Conservation (phyloP, 768 basidiomycete species). For the Cyclocybe cylindracea region DNA sequence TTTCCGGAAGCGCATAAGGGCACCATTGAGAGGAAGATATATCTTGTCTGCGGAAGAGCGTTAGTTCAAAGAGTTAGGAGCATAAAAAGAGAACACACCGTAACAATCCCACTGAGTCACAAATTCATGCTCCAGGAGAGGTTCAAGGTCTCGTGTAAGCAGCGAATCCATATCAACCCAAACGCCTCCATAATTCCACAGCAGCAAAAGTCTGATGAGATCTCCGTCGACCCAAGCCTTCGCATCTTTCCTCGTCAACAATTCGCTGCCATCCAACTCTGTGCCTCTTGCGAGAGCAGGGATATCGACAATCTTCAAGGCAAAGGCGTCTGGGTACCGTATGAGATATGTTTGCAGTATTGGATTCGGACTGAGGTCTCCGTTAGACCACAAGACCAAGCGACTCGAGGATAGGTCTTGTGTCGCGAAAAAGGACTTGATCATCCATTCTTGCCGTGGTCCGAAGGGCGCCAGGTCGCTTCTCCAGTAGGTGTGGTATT, state of each 20-base stretch:
- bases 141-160: slow-evolving; percentile 82
- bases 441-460: slow-evolving; percentile 84
- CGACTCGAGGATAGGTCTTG: slow-evolving; percentile 67
- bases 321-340: slow-evolving; percentile 71
- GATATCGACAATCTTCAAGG: slow-evolving; percentile 71
- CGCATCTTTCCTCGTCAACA: slow-evolving; percentile 64
- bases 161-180: slow-evolving; percentile 99
- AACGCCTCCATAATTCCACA: slow-evolving; percentile 90
- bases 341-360: slow-evolving; percentile 61
- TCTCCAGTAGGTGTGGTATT: slow-evolving; percentile 95
- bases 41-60: slow-evolving; percentile 34
- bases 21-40: slow-evolving; percentile 79
- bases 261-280: slow-evolving; percentile 62
- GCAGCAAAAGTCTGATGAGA: slow-evolving; percentile 79
- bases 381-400: slow-evolving; percentile 92
- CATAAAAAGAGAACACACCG: slow-evolving; percentile 47
- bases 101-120: slow-evolving; percentile 99
- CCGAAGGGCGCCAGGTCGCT: slow-evolving; percentile 83
- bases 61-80: neutral
- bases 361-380: slow-evolving; percentile 57
- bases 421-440: slow-evolving; percentile 93
- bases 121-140: slow-evolving; percentile 91
- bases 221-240: slow-evolving; percentile 97
- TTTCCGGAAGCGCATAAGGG: slow-evolving; percentile 88
- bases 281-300: slow-evolving; percentile 71